Percentiles rank a stretch among this genome's conserved stretches.
These are phyloP conservation scores for Pichia phayaonensis DNA, from an alignment of 805 yeast species.

Conservation along the genomic window DNA sequence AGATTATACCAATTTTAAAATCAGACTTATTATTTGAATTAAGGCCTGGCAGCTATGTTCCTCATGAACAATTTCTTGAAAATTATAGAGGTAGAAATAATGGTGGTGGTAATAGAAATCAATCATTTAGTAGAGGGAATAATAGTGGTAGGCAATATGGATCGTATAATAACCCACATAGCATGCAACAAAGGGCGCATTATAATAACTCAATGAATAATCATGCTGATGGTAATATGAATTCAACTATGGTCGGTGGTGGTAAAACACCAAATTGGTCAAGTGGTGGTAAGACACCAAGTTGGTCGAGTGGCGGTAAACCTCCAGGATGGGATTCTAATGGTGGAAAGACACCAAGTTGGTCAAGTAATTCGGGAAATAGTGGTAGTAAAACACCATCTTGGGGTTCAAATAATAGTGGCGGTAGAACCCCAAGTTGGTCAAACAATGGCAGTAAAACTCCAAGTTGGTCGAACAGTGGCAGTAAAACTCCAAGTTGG, in stretches of 20 bases:
- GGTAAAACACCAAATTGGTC: slow-evolving; percentile 31
- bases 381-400: slow-evolving; percentile 35
- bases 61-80: slow-evolving; percentile 71
- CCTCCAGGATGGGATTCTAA: slow-evolving; percentile 46
- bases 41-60: slow-evolving; percentile 61
- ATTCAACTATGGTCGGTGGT: slow-evolving; percentile 20
- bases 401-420: slow-evolving; percentile 35
- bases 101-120: slow-evolving; percentile 1
- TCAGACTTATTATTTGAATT: slow-evolving; percentile 63
- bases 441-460: slow-evolving; percentile 34
- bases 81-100: slow-evolving; percentile 30
- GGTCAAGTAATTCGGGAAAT: slow-evolving; percentile 21
- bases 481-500: slow-evolving; percentile 39
- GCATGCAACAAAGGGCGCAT: background rate
- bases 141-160: slow-evolving; percentile 1
- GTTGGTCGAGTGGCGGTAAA: slow-evolving; percentile 34
- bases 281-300: slow-evolving; percentile 27
- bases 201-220: background rate
- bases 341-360: slow-evolving; percentile 35
- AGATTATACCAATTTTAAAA: slow-evolving; percentile 78
- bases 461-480: slow-evolving; percentile 40
- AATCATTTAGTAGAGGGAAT: background rate
- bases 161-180: background rate
- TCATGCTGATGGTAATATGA: slow-evolving; percentile 20
- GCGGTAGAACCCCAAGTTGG: slow-evolving; percentile 38